phyloP scores from a whole-genome alignment of 139 green algal genomes.

The Raphidocelis subcapitata region DNA sequence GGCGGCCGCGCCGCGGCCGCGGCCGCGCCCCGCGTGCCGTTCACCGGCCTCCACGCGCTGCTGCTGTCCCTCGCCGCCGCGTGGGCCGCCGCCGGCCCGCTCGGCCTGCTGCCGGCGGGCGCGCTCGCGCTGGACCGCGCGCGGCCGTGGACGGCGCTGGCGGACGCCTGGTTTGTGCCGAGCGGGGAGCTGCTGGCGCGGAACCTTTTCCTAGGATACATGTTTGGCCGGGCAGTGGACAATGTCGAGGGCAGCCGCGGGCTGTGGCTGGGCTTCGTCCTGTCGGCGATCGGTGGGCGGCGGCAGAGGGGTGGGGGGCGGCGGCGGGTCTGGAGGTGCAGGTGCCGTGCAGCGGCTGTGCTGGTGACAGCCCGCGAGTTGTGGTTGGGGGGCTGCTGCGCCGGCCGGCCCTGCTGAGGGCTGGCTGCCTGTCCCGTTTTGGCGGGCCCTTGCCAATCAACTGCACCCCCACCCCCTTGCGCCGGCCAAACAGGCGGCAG shows the following conservation, averaged over 20 bases:
- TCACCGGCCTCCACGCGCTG: not conserved
- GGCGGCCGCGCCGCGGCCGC: no score
- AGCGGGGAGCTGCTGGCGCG: not conserved
- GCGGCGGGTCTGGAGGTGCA: no score
- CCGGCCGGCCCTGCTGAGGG: no score
- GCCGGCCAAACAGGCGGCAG: slow-evolving; percentile 7
- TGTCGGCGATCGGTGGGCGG: slow-evolving; percentile 9
- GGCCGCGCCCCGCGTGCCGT: not conserved
- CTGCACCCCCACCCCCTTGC: no score
- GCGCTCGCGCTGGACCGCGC: not conserved
- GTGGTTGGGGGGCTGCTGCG: no score
- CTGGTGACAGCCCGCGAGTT: no score
- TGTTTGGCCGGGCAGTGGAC: slow-evolving; percentile 26
- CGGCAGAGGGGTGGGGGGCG: not conserved
- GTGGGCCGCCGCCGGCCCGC: not conserved
- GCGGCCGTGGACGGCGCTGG: not conserved
- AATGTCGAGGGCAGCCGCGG: slow-evolving; percentile 16
- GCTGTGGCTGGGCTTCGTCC: slow-evolving; percentile 18
- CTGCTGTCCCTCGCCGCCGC: slow-evolving; percentile 1
- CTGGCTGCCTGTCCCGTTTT: no score
- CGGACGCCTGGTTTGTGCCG: not conserved
- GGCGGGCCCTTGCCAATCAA: no score
- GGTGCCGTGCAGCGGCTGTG: no score
- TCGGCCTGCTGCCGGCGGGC: not conserved
- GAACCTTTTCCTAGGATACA: slow-evolving; percentile 33